Evolutionary conservation across 495 filamentous ascomycete genomes (phyloP).

Genomic region (Penicillium riverlandense): DNA sequence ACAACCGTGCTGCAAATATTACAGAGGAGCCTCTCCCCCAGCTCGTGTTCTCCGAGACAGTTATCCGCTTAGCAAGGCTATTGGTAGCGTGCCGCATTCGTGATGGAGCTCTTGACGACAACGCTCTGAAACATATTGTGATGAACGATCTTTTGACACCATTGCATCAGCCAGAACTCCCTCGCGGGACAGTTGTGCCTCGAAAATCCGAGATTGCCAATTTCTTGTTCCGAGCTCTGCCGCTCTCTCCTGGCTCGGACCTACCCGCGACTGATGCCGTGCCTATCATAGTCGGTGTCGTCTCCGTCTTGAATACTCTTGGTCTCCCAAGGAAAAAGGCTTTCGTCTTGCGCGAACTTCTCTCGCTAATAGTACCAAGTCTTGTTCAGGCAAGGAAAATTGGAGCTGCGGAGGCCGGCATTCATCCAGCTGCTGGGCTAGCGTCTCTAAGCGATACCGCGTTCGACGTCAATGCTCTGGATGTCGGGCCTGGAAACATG

Average conservation of each 20-base stretch:
- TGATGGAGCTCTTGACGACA: slow-evolving; percentile 59
- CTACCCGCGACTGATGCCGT: slow-evolving; percentile 62
- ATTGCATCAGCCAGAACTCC: slow-evolving; percentile 32
- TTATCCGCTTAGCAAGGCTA: slow-evolving; percentile 71
- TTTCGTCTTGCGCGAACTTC: slow-evolving; percentile 73
- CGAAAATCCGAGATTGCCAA: slow-evolving; percentile 60
- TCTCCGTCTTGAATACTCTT: slow-evolving; percentile 68
- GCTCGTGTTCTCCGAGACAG: slow-evolving; percentile 71
- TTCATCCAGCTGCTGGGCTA: slow-evolving; percentile 86
- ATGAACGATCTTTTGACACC: slow-evolving; percentile 41
- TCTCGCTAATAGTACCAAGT: slow-evolving; percentile 73
- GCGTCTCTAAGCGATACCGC: slow-evolving; percentile 51
- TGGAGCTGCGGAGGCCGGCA: slow-evolving; percentile 87
- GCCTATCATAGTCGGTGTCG: slow-evolving; percentile 75
- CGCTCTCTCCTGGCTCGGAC: slow-evolving; percentile 50
- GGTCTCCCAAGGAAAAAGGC: slow-evolving; percentile 81
- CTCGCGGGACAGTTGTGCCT: slow-evolving; percentile 32
- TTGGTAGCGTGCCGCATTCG: slow-evolving; percentile 62
- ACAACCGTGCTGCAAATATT: slow-evolving; percentile 65
- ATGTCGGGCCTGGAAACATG: slow-evolving; percentile 67
- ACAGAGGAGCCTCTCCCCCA: slow-evolving; percentile 76
- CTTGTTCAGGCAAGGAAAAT: slow-evolving; percentile 88
- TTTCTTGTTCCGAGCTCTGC: slow-evolving; percentile 67
- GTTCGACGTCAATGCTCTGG: slow-evolving; percentile 56
- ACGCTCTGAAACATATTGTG: slow-evolving; percentile 62